Base-by-base conservation (phyloP, 768 basidiomycete species). In the Boletellus ananas region DNA sequence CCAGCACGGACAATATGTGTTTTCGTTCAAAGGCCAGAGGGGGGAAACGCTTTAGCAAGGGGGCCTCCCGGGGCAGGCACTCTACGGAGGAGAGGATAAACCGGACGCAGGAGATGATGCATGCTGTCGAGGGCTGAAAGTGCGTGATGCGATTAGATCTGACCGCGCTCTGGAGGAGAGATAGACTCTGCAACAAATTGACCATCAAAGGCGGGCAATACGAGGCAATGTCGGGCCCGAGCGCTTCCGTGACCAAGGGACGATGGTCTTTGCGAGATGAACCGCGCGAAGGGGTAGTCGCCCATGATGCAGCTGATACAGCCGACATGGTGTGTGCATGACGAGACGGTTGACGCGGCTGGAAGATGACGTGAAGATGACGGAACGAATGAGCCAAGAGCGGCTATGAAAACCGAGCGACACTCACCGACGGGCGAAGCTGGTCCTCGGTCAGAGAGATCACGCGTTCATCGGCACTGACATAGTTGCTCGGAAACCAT, bases 401-500 rank as follows among this genome's bases (percentile, higher is more conserved):
- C n/a, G 23, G 37, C 11, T 6, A 34, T 21, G 40, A 48, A 12
- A 34, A 50, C 8, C 13, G 25, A 46, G 47, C 34, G 12, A 31
- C 17, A 61, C 84, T 74, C 56, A 76, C 74, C 50, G 70, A 69
- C 38, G 69, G 64, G 50, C 62, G 65, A 45, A 78, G 70, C 50
- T 84, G 78, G 60, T 86, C 84, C 54, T 79, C 80, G 5, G 75
- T 77, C 51, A 85, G 61, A 34, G 80, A 74, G 8, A 70, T 63
- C 18, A 68, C 62, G 45, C 75, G 76, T 44, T 79, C 72, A 56
- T 86, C 84, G 14, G 79, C 72, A 57, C 83, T 85, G 56, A 91
- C 89, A 71, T 96, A 98, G 70, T 98, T 99, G 61, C 91, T 94
- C 17, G 96, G 96, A 70, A 98, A 98, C 96, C 96, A 99, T 12